Evolutionary conservation across 2,329 filamentous ascomycete species (phyloP), one percentile per base, ranked within the genome.

Genomic region (Aspergillus sp.): DNA sequence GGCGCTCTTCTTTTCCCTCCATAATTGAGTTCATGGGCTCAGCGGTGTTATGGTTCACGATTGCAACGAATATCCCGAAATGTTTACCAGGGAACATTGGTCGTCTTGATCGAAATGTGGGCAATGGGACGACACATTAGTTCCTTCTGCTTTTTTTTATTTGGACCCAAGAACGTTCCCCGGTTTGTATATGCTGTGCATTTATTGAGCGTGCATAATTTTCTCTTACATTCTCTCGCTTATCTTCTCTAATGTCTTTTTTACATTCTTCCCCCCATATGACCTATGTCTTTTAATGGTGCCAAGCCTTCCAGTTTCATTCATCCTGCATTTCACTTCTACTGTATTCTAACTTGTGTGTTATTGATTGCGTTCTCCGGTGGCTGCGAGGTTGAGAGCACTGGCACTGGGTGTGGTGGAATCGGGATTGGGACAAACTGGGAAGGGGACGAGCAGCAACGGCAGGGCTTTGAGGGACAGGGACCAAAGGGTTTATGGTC

Each of bases 161-260:
- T 51, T 49, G 48, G 45, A 47, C 47, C 50, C 35, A 33, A 49
- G 38, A 60, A 61, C 60, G 54, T 54, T 54, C 54, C 53, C 53
- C 54, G 49, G 43, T 48, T 58, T 58, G 57, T 57, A 57, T 52
- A 61, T 60, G 54, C 57, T 53, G 56, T 62, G 55, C 54, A 58
- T 52, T 61, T 65, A 57, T 62, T 64, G 55, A 66, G 64, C 65
- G 64, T 65, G 63, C 63, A 65, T 66, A 60, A 52, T 58, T 52
- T 39, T 46, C 51, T 44, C 47, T 51, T 49, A 52, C 47, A 49
- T 47, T 54, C 48, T 57, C 53, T 54, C 54, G 48, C 57, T 44
- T 54, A 45, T 49, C 52, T 54, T 48, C 49, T 47, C 52, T 53
- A 53, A 54, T 52, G 38, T 47, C 49, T 52, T 43, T 47, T 52